These are phyloP conservation scores for Cyberlindnera sargentensis DNA, from an alignment of 805 yeast species.

Conservation along the genomic window DNA sequence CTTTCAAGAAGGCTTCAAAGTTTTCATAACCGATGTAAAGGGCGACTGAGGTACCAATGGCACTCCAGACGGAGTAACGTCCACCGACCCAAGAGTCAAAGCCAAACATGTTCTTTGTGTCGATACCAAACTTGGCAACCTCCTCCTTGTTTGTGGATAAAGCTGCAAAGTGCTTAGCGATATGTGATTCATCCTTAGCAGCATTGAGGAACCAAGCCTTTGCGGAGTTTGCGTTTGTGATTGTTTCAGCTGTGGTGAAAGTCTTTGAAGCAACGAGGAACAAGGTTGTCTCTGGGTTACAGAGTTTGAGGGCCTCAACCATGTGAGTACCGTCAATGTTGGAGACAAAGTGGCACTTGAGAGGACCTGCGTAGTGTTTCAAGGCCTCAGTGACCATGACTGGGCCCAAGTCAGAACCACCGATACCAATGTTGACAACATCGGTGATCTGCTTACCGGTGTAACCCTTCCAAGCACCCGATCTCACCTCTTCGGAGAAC, in stretches of 20 bases:
- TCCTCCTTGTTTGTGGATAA: constrained; percentile 87
- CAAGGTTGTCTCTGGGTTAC: constrained; percentile 87
- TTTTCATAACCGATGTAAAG: constrained; percentile 92
- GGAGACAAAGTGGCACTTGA: constrained; percentile 88
- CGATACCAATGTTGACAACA: constrained; percentile 96
- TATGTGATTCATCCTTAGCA: constrained; percentile 60
- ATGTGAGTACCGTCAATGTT: constrained; percentile 98
- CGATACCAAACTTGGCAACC: constrained; percentile 94
- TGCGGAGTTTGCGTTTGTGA: constrained; percentile 93
- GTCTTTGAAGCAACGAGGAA: constrained; percentile 94
- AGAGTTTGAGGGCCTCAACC: constrained; percentile 75
- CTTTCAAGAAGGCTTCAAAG: constrained; percentile 86
- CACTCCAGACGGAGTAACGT: constrained; percentile 99
- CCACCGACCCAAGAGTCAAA: constrained; percentile 99
- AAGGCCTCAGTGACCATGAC: constrained; percentile 99
- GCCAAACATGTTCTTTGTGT: constrained; percentile 96
- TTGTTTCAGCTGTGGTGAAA: constrained; percentile 97
- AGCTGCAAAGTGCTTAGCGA: constrained; percentile 97
- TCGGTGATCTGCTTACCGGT: constrained; percentile 92
- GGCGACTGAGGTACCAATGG: constrained; percentile 94
- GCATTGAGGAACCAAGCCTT: constrained; percentile 84
- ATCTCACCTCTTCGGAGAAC: constrained; percentile 82
- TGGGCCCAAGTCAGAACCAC: constrained; percentile 98
- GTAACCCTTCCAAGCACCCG: constrained; percentile 95
- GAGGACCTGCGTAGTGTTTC: constrained; percentile 75